Percentiles rank a stretch among this genome's conserved stretches.
Evolutionary conservation across 2,329 filamentous ascomycete genomes (phyloP).

Genomic region (Nemania sp.): DNA sequence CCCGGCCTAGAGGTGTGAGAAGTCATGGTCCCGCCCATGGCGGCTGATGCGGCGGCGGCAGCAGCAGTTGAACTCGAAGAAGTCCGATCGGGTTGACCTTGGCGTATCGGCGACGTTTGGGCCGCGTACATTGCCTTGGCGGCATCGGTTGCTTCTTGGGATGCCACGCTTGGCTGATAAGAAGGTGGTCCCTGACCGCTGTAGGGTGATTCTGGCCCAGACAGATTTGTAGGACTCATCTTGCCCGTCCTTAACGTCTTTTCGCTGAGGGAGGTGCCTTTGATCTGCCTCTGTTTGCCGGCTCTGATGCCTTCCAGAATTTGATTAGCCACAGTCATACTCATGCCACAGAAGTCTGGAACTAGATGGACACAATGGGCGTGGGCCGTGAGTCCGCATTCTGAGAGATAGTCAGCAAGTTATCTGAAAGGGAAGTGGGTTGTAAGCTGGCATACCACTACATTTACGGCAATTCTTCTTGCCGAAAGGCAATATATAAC

Average conservation of each 20-base stretch:
- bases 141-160: conserved; percentile 62
- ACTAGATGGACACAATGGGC: conserved; percentile 91
- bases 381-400: conserved; percentile 91
- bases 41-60: conserved; percentile 56
- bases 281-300: conserved; percentile 71
- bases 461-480: conserved; percentile 95
- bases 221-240: conserved; percentile 47
- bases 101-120: conserved; percentile 57
- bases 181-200: conserved; percentile 31
- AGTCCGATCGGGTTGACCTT: conserved; percentile 54
- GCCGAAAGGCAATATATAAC: conserved; percentile 91
- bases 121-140: conserved; percentile 65
- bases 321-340: conserved; percentile 94
- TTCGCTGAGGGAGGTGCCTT: conserved; percentile 62
- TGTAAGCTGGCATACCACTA: conserved; percentile 60
- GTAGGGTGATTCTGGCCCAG: conserved; percentile 38
- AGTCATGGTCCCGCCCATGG: conserved; percentile 57
- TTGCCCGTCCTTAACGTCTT: conserved; percentile 65
- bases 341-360: conserved; percentile 99
- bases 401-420: conserved; percentile 49
- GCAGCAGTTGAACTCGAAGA: conserved; percentile 59
- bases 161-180: conserved; percentile 43
- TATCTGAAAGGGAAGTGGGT: neutral
- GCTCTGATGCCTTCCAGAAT: conserved; percentile 85
- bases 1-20: conserved; percentile 37